Conservation (phyloP, 768 basidiomycete genomes). For the Lentinula lateritia region DNA sequence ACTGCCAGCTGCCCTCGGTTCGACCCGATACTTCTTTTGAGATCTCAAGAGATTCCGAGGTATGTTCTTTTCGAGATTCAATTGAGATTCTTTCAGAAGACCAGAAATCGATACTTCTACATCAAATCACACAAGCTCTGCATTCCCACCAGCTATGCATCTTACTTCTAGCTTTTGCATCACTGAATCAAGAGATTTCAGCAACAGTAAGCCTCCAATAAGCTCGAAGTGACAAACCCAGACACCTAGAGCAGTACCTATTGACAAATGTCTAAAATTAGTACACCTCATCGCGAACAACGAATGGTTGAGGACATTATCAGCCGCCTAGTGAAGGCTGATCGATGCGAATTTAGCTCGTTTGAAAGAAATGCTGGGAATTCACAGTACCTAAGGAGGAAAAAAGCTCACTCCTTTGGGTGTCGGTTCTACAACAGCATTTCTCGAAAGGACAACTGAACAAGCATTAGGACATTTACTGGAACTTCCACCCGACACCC, state of each 20-base stretch:
- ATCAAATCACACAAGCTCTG: background rate
- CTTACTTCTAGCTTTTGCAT: slow-evolving; percentile 4
- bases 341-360: background rate
- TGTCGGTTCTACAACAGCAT: slow-evolving; percentile 25
- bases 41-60: background rate
- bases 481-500: no score
- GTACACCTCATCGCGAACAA: background rate
- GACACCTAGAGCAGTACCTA: slow-evolving; percentile 41
- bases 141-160: background rate
- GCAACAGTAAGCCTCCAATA: background rate
- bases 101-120: background rate
- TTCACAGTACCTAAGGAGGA: background rate
- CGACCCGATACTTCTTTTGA: background rate
- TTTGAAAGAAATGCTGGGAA: background rate
- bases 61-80: no score
- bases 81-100: background rate
- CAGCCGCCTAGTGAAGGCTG: background rate
- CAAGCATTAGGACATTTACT: no score
- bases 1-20: no score
- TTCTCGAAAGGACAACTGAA: slow-evolving; percentile 23
- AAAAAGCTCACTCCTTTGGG: slow-evolving; percentile 30
- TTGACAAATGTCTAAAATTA: background rate
- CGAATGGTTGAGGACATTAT: background rate
- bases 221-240: slow-evolving; percentile 37
- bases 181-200: background rate